phyloP scores from a whole-genome alignment of 306 rosid genomes.

The Fagus sylvatica region DNA sequence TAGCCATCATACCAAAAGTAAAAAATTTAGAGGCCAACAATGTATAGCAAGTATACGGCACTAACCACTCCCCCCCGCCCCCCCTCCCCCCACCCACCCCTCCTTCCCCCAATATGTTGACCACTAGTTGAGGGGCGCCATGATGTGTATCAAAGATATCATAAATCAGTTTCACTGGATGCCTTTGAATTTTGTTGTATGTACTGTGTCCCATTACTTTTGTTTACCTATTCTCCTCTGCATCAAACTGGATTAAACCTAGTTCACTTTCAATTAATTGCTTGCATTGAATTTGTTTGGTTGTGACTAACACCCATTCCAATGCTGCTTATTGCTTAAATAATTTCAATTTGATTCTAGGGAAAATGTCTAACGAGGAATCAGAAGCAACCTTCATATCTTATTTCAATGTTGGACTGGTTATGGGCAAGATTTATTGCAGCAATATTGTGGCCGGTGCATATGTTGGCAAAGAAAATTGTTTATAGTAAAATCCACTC shows the following conservation, averaged over 20 bases:
- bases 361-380: slow-evolving; percentile 70
- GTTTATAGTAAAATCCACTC: slow-evolving; percentile 79
- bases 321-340: slow-evolving; percentile 17
- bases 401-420: slow-evolving; percentile 65
- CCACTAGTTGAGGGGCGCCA: not conserved
- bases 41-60: no score
- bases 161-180: not conserved
- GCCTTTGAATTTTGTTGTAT: not conserved
- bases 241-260: not conserved
- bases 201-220: not conserved
- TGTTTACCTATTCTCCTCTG: not conserved
- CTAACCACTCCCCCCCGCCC: not conserved
- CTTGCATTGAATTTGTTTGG: not conserved
- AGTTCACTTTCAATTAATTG: not conserved
- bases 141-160: not conserved
- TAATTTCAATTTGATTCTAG: slow-evolving; percentile 41
- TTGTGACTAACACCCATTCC: slow-evolving; percentile 4
- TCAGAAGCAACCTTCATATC: slow-evolving; percentile 54
- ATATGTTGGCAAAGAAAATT: slow-evolving; percentile 71
- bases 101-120: not conserved
- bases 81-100: no score
- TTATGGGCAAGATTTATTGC: slow-evolving; percentile 77
- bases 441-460: slow-evolving; percentile 71
- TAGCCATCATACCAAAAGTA: not conserved
- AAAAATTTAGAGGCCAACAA: not conserved